Conservation (phyloP, 2,329 filamentous ascomycete genomes). For the Neofusicoccum laricinum region DNA sequence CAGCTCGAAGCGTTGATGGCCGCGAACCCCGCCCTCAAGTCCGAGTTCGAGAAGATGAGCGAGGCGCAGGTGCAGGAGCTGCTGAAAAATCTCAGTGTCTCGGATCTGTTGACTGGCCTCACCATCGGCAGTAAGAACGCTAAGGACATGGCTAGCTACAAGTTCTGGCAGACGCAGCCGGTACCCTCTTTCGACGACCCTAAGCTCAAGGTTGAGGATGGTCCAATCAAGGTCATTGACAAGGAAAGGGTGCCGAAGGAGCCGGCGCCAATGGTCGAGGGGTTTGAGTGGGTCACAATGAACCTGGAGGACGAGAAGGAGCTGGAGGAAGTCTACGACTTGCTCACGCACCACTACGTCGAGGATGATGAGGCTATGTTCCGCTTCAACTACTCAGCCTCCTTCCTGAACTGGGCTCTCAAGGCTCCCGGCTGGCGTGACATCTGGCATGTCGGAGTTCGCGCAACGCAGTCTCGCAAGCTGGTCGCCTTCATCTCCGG, state of each 20-base stretch:
- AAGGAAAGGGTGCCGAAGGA: conserved; percentile 76
- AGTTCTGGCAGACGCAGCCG: conserved; percentile 98
- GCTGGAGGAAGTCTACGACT: conserved; percentile 85
- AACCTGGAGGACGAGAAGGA: conserved; percentile 75
- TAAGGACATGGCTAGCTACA: conserved; percentile 96
- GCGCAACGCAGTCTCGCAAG: conserved; percentile 76
- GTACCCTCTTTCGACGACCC: conserved; percentile 72
- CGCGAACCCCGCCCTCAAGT: conserved; percentile 37
- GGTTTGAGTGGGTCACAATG: conserved; percentile 93
- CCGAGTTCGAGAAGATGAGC: conserved; percentile 31
- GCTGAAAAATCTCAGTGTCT: conserved; percentile 62
- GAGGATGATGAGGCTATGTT: conserved; percentile 98
- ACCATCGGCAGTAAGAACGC: conserved; percentile 80
- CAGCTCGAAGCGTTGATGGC: conserved; percentile 37
- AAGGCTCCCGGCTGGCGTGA: conserved; percentile 92
- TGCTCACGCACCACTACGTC: conserved; percentile 92
- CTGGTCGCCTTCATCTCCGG: conserved; percentile 95
- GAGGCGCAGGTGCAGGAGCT: conserved; percentile 41
- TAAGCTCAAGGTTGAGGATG: conserved; percentile 60
- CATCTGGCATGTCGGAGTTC: conserved; percentile 93
- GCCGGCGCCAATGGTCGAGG: conserved; percentile 67
- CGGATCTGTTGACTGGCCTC: conserved; percentile 71
- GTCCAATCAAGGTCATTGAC: conserved; percentile 77
- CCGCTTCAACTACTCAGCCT: conserved; percentile 89
- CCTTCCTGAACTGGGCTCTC: conserved; percentile 90